phyloP scores from a whole-genome alignment of 2,329 filamentous ascomycete species.

The Scolecobasidium constrictum region DNA sequence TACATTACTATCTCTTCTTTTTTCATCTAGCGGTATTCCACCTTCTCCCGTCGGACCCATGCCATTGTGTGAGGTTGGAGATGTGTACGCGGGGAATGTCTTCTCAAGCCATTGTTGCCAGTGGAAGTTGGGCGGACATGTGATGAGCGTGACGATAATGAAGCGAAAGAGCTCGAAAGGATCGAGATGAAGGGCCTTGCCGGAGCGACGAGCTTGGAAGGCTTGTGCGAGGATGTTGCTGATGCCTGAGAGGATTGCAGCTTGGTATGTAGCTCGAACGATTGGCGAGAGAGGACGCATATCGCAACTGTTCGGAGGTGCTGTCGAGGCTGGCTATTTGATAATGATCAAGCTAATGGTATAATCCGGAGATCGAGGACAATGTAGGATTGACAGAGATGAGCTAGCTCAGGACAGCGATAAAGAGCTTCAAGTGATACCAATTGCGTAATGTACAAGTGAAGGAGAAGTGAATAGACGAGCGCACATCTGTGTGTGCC shows the following conservation, averaged over 20 bases:
- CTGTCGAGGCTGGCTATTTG: no score
- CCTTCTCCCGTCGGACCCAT: constrained; percentile 24
- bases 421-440: neutral
- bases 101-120: constrained; percentile 77
- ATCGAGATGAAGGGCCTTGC: neutral
- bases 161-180: neutral
- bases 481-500: no score
- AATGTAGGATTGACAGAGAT: no score
- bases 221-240: constrained; percentile 66
- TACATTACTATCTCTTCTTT: constrained; percentile 13
- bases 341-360: no score
- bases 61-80: neutral
- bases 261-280: constrained; percentile 32
- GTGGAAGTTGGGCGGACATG: constrained; percentile 49
- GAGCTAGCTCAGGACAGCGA: neutral
- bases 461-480: neutral
- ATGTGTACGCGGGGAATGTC: constrained; percentile 51
- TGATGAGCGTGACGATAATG: neutral
- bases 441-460: neutral
- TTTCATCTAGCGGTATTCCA: constrained; percentile 13
- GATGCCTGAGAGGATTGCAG: constrained; percentile 50
- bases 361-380: no score
- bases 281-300: neutral
- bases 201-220: neutral
- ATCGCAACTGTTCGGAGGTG: neutral